Conservation (phyloP, 2,329 filamentous ascomycete species). For the Fusarium xyrophilum region DNA sequence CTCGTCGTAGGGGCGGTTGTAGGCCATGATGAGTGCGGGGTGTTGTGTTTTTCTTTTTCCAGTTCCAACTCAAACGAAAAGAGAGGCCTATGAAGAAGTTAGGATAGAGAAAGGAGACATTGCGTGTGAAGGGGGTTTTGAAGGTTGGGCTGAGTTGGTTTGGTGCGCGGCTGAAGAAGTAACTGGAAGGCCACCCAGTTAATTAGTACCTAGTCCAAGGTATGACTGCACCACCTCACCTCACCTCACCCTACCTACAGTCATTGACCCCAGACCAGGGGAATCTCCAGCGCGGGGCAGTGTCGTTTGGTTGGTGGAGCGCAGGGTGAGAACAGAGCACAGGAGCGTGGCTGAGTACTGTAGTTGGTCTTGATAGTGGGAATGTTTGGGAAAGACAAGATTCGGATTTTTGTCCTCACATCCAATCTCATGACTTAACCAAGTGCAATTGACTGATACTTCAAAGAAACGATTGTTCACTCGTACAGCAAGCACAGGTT, state of each 20-base stretch:
- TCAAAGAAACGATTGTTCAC: background rate
- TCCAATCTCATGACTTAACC: background rate
- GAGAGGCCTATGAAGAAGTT: background rate
- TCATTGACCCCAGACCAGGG: constrained; percentile 17
- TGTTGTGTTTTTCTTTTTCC: background rate
- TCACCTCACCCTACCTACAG: background rate
- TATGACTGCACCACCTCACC: background rate
- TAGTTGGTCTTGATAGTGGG: constrained; percentile 21
- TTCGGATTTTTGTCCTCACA: background rate
- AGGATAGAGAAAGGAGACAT: background rate
- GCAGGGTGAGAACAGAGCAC: constrained; percentile 17
- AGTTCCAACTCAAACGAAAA: background rate
- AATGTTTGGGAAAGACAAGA: constrained; percentile 7
- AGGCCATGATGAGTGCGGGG: constrained; percentile 71
- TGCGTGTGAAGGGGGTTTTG: constrained; percentile 22
- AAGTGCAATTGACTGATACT: background rate
- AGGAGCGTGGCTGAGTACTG: constrained; percentile 33
- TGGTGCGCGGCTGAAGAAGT: constrained; percentile 31
- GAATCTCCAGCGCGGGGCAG: constrained; percentile 29
- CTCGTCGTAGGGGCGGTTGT: constrained; percentile 91
- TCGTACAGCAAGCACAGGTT: background rate
- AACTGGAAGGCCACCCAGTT: constrained; percentile 14
- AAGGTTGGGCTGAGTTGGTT: constrained; percentile 29
- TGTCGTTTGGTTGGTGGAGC: constrained; percentile 33
- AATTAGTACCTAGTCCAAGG: background rate